phyloP scores from a whole-genome alignment of 345 rosid genomes.

The Acer negundo region DNA sequence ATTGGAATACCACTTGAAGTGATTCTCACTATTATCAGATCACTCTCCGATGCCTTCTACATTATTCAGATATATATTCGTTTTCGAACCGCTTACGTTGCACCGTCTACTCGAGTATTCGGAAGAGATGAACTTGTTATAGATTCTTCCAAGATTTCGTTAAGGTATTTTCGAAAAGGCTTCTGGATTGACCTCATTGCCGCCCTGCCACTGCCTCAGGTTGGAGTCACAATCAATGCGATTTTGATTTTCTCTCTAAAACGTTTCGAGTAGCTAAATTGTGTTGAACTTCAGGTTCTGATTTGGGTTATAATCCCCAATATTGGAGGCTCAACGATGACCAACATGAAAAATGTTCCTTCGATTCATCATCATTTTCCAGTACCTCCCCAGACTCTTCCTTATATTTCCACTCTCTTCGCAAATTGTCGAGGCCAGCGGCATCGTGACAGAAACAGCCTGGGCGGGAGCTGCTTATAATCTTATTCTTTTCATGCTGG shows the following conservation, averaged over 20 bases:
- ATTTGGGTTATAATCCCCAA: conserved; percentile 81
- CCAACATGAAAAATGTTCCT: conserved; percentile 83
- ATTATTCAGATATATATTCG: conserved; percentile 63
- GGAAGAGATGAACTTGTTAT: conserved; percentile 93
- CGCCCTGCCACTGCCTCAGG: conserved; percentile 96
- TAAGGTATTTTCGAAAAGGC: conserved; percentile 49
- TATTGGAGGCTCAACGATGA: conserved; percentile 72
- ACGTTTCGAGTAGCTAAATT: too few species aligned
- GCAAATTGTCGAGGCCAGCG: conserved; percentile 78
- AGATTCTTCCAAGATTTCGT: conserved; percentile 61
- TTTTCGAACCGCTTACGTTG: conserved; percentile 77
- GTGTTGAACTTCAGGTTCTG: conserved; percentile 49
- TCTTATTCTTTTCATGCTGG: conserved; percentile 88
- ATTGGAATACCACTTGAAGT: conserved; percentile 60
- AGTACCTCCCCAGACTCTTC: conserved; percentile 74
- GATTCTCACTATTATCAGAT: conserved; percentile 60
- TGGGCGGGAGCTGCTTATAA: conserved; percentile 98
- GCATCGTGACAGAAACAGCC: conserved; percentile 87
- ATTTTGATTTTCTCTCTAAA: too few species aligned
- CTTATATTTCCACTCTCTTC: conserved; percentile 79
- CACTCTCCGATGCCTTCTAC: conserved; percentile 77
- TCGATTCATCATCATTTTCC: conserved; percentile 79
- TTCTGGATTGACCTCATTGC: conserved; percentile 79
- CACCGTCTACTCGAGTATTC: conserved; percentile 86
- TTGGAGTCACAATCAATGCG: neutral